Conservation (phyloP, 306 rosid species). For the Cucumis cinereus region DNA sequence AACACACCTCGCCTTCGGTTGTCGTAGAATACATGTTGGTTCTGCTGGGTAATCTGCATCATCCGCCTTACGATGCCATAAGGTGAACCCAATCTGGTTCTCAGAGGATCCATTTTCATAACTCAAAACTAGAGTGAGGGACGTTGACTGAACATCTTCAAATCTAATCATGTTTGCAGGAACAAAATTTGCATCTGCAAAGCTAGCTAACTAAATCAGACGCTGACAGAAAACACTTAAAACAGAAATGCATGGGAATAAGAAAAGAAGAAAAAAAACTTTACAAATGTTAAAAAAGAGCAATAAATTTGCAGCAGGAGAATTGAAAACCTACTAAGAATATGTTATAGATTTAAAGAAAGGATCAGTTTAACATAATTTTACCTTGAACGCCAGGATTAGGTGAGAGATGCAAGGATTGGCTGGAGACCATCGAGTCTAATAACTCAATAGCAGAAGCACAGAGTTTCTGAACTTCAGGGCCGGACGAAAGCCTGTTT, state of each 20-base stretch:
- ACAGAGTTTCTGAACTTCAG: conserved; percentile 84
- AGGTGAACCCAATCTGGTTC: conserved; percentile 26
- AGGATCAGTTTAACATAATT: not conserved
- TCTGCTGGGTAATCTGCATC: conserved; percentile 44
- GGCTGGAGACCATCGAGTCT: conserved; percentile 37
- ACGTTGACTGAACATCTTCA: conserved; percentile 63
- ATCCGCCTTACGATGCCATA: conserved; percentile 64
- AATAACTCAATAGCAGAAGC: conserved; percentile 62
- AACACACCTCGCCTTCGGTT: conserved; percentile 41
- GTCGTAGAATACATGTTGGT: conserved; percentile 38
- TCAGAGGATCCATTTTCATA: conserved; percentile 30
- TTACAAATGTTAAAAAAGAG: not conserved
- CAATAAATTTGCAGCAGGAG: not conserved
- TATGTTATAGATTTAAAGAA: not conserved
- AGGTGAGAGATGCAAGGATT: conserved; percentile 16
- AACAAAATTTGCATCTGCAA: conserved; percentile 44
- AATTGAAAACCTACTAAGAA: not conserved
- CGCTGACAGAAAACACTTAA: not conserved
- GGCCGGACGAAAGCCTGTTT: conserved; percentile 96
- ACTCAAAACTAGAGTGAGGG: conserved; percentile 55
- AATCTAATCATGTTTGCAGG: conserved; percentile 49
- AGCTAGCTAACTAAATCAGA: conserved; percentile 1
- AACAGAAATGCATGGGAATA: not conserved
- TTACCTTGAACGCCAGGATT: conserved; percentile 41
- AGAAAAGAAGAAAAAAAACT: not conserved